These are phyloP conservation scores for Diaporthe eres DNA, from an alignment of 2,329 filamentous ascomycete genomes.

Conservation along the genomic window DNA sequence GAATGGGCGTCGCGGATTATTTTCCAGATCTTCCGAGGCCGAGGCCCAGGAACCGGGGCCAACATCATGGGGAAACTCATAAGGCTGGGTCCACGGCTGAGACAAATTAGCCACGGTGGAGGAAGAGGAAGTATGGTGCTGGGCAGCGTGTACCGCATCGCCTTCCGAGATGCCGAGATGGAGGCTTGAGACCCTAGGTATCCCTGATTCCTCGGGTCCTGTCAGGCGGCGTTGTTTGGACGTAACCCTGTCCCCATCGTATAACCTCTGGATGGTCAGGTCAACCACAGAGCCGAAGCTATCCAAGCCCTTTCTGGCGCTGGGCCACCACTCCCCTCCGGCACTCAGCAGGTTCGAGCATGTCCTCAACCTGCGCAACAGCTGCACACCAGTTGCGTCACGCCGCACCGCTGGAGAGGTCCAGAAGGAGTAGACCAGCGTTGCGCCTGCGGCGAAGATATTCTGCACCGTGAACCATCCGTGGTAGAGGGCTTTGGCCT, in stretches of 20 bases:
- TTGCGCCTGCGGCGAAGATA: slow-evolving; percentile 55
- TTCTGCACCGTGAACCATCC: slow-evolving; percentile 56
- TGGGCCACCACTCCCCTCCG: slow-evolving; percentile 58
- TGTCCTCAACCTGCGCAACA: slow-evolving; percentile 46
- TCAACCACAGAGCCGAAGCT: slow-evolving; percentile 51
- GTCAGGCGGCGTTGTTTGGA: slow-evolving; percentile 3
- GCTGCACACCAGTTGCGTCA: slow-evolving; percentile 42
- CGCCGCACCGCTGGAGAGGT: slow-evolving; percentile 41
- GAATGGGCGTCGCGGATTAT: not conserved
- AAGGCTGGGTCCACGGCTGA: not conserved
- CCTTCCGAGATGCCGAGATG: not conserved
- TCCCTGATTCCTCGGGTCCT: not conserved
- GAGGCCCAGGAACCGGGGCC: not conserved
- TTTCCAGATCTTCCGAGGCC: not conserved
- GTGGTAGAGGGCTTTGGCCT: slow-evolving; percentile 44
- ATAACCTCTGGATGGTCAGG: slow-evolving; percentile 41
- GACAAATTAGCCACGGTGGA: not conserved
- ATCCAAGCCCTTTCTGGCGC: slow-evolving; percentile 49
- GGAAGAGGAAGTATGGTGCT: not conserved
- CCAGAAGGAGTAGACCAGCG: slow-evolving; percentile 56
- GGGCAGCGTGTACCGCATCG: not conserved
- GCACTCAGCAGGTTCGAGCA: slow-evolving; percentile 56
- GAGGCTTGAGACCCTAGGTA: not conserved
- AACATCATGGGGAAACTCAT: not conserved
- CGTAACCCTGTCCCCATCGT: not conserved